phyloP scores from a whole-genome alignment of 768 basidiomycete species.

The Cystofilobasidium macerans region DNA sequence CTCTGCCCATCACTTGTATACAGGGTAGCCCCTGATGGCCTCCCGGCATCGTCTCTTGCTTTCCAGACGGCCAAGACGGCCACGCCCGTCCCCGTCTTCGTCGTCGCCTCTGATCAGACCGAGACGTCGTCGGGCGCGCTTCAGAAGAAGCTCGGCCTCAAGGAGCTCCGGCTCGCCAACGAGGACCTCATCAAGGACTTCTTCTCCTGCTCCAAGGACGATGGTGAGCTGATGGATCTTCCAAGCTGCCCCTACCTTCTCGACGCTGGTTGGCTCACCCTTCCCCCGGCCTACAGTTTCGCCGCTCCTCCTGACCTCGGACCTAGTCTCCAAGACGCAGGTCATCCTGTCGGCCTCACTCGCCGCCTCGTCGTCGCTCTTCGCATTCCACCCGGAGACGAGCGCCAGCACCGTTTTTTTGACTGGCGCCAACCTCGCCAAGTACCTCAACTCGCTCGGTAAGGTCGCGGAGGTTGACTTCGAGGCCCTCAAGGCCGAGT shows the following conservation, averaged over 20 bases:
- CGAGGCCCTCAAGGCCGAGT: constrained; percentile 47
- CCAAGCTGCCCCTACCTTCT: neutral
- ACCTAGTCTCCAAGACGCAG: constrained; percentile 48
- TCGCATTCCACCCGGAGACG: constrained; percentile 63
- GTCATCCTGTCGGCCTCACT: constrained; percentile 71
- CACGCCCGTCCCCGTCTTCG: constrained; percentile 69
- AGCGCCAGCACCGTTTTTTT: constrained; percentile 65
- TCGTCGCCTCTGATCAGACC: constrained; percentile 74
- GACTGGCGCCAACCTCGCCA: constrained; percentile 59
- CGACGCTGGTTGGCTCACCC: neutral
- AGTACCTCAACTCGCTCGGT: constrained; percentile 62
- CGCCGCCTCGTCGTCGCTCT: constrained; percentile 53
- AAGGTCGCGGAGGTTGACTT: constrained; percentile 63
- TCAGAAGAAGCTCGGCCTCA: constrained; percentile 58
- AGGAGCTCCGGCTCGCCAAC: constrained; percentile 74
- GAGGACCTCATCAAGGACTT: constrained; percentile 79
- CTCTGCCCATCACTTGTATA: too few species aligned
- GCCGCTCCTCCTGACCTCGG: constrained; percentile 63
- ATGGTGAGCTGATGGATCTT: constrained; percentile 50
- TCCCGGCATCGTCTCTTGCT: too few species aligned
- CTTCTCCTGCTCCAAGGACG: constrained; percentile 73
- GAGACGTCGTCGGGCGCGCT: constrained; percentile 67
- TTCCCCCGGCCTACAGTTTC: constrained; percentile 50
- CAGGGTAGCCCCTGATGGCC: neutral
- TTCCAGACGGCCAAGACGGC: constrained; percentile 80